A percentile compares a stretch with the other conserved stretches of the same genome.
These are phyloP conservation scores for Prunus armeniaca DNA, from an alignment of 306 rosid species.

Conservation along the genomic window DNA sequence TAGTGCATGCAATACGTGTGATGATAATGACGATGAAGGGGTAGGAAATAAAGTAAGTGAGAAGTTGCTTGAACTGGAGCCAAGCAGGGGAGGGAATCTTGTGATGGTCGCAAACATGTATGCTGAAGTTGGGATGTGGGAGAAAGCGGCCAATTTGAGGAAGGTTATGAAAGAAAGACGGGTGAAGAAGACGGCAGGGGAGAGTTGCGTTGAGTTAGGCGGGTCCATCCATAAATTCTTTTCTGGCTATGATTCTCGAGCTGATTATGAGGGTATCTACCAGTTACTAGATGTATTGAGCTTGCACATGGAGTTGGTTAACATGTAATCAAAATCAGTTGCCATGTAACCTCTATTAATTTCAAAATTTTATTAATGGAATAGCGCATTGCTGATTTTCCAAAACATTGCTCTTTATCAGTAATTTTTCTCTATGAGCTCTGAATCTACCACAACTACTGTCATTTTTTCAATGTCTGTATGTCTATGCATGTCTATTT, in stretches of 20 bases:
- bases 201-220: conserved; percentile 70
- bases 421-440: neutral
- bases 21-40: conserved; percentile 41
- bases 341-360: neutral
- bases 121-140: conserved; percentile 89
- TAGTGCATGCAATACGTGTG: conserved; percentile 60
- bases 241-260: conserved; percentile 55
- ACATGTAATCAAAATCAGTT: conserved; percentile 19
- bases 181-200: conserved; percentile 79
- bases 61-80: conserved; percentile 72
- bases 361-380: conserved; percentile 17
- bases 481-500: too few species aligned
- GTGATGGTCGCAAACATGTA: conserved; percentile 82
- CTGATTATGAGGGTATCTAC: conserved; percentile 32
- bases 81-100: conserved; percentile 72
- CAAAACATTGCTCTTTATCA: neutral
- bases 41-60: conserved; percentile 56
- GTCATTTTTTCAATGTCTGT: neutral
- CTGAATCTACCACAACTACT: neutral
- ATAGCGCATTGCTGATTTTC: neutral
- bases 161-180: conserved; percentile 62
- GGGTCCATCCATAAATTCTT: conserved; percentile 60
- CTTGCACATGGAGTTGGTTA: conserved; percentile 61
- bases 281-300: conserved; percentile 60
- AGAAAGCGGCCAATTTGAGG: conserved; percentile 65